Evolutionary conservation across 2,329 filamentous ascomycete species (phyloP).

Genomic region (Pseudogymnoascus sp.): DNA sequence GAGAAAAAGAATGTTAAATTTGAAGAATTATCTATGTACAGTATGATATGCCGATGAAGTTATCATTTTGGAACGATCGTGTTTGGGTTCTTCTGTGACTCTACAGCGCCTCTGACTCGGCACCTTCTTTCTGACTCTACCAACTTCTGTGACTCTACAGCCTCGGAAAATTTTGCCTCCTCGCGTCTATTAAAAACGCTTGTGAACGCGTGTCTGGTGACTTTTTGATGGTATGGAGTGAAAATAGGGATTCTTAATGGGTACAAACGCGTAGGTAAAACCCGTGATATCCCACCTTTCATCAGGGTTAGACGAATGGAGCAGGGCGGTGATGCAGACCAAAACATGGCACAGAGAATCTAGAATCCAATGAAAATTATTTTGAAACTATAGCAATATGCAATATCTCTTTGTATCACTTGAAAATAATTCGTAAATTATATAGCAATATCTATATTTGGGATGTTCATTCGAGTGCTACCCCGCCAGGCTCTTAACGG

Average conservation of each 20-base stretch:
- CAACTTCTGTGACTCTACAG: slow-evolving; percentile 1
- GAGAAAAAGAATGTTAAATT: not conserved
- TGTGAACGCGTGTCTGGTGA: not conserved
- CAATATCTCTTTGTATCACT: not conserved
- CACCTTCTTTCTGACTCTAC: not conserved
- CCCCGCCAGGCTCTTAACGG: slow-evolving; percentile 1
- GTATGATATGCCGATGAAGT: not conserved
- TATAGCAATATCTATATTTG: not conserved
- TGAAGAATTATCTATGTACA: not conserved
- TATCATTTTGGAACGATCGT: not conserved
- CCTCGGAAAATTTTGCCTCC: not conserved
- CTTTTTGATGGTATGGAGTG: not conserved
- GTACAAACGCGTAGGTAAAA: not conserved
- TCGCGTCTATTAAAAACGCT: not conserved
- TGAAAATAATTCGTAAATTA: not conserved
- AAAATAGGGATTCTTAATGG: not conserved
- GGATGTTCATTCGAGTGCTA: not conserved
- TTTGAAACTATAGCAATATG: not conserved
- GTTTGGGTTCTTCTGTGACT: not conserved
- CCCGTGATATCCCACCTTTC: not conserved
- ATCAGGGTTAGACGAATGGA: not conserved
- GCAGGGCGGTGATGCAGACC: not conserved
- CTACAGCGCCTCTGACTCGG: not conserved
- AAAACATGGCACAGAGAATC: not conserved
- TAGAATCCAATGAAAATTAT: not conserved